Evolutionary conservation across 148 eudicot genomes (phyloP), one percentile per base, ranked within the genome.

Genomic region (Pouteria glomerata): DNA sequence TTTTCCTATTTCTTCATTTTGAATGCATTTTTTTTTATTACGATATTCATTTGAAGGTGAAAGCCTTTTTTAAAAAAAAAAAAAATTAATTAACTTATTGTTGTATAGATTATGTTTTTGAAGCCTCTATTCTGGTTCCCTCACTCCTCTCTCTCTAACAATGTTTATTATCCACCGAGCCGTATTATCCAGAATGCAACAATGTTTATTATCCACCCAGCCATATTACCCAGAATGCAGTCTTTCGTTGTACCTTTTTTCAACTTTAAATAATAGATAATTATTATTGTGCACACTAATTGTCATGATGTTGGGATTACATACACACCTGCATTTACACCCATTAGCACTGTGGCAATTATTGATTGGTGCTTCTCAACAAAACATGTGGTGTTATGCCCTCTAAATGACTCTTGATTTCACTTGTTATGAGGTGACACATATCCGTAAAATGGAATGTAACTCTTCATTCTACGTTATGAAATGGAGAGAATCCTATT

Each of bases 131-230:
- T 70, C 77, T 84, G 71, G 79, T 77, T 76, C 79, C 30, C 7
- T 50, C 19, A 39, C n/a, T n/a, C 29, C 30, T 26, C 74, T 64
- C 76, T 80, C 77, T 74, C 63, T 74, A 71, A 30, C 55, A 19
- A 69, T 63, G 66, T 82, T 77, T 84, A 60, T 60, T 63, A 60
- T 74, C 64, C 68, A 67, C 76, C 79, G 78, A 74, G 81, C 75
- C 70, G 71, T 77, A 74, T 82, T 77, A 86, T 53, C 82, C 82
- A n/a, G n/a, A n/a, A n/a, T n/a, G n/a, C n/a, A n/a, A n/a, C n/a
- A n/a, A n/a, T n/a, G n/a, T n/a, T n/a, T n/a, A n/a, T n/a, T n/a
- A n/a, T n/a, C n/a, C n/a, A n/a, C n/a, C n/a, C n/a, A n/a, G n/a
- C n/a, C n/a, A n/a, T n/a, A n/a, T n/a, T n/a, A n/a, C n/a, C n/a